Evolutionary conservation across 2,329 filamentous ascomycete species (phyloP), one percentile per base, ranked within the genome.

Genomic region (Microthyrium microscopicum): DNA sequence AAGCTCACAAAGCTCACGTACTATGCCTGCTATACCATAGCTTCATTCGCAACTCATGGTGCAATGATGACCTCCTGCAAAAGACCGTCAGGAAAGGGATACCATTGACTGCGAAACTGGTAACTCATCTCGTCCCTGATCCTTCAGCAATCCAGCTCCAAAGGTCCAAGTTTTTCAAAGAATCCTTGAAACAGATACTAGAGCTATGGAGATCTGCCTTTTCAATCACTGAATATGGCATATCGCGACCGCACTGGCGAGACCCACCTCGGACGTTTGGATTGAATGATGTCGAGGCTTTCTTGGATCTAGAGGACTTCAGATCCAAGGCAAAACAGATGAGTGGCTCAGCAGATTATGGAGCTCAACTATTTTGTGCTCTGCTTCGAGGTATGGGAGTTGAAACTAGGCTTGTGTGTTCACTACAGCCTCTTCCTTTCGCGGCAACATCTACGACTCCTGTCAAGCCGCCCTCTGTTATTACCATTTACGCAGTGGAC

Each of bases 331-430:
- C 85, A 1, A 66, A 61, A 39, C 68, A 58, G 4, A 54, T 92
- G 13, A 62, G 73, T 41, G 91, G 87, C 1, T 95, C 87, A 6
- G 72, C 85, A 41, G 89, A 98, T 51, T 65, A 91, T 7, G 89
- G 85, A 1, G 80, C 83, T 2, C 85, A 95, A 50, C 54, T 98
- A 0, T 93, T 91, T 46, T 95, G 89, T 51, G 79, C 85, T 3
- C 55, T 95, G 20, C 63, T 98, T 4, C 74, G 89, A 13, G 70
- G 73, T n/a, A 72, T 68, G n/a, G 84, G 82, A 3, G 72, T 95
- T 5, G 73, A 83, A 41, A 66, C 81, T 4, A 70, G 89, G 9
- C 63, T 98, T 4, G 79, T 95, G 1, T 94, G 84, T 52, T 98
- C 89, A 4, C 58, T 98, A 3, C 89, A 98, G 43, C 72, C 77